These are phyloP conservation scores for Iris pallida DNA, from an alignment of 116 monocot species.

Conservation along the genomic window DNA sequence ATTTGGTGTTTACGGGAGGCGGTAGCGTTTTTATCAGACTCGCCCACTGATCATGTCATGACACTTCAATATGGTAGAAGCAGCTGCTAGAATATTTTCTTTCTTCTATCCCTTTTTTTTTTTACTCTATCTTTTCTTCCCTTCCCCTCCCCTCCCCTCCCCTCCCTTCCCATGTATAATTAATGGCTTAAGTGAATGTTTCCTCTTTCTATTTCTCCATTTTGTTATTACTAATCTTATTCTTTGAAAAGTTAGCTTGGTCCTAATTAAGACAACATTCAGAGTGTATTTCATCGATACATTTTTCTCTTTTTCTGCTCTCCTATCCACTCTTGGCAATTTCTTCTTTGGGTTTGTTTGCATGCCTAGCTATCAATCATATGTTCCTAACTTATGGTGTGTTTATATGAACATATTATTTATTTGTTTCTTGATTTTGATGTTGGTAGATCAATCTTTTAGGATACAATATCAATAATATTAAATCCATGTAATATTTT, in stretches of 20 bases:
- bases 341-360: neutral
- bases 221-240: neutral
- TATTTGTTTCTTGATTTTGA: too few species aligned
- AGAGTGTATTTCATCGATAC: slow-evolving; percentile 1
- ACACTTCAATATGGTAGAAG: slow-evolving; percentile 31
- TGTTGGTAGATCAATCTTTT: too few species aligned
- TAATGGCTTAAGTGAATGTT: neutral
- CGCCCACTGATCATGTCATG: slow-evolving; percentile 25
- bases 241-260: neutral
- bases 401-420: too few species aligned
- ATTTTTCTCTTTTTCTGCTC: neutral
- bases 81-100: slow-evolving; percentile 8
- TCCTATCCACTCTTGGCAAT: slow-evolving; percentile 12
- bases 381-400: too few species aligned
- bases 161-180: slow-evolving; percentile 11
- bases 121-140: neutral
- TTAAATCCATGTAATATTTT: too few species aligned
- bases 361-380: too few species aligned
- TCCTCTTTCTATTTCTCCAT: too few species aligned
- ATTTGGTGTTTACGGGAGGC: slow-evolving; percentile 17
- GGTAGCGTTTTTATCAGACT: slow-evolving; percentile 8
- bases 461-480: too few species aligned
- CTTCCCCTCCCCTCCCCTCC: too few species aligned
- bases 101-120: too few species aligned
- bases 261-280: neutral